Evolutionary conservation across 306 rosid species (phyloP).

Genomic region (Cucumis melo): DNA sequence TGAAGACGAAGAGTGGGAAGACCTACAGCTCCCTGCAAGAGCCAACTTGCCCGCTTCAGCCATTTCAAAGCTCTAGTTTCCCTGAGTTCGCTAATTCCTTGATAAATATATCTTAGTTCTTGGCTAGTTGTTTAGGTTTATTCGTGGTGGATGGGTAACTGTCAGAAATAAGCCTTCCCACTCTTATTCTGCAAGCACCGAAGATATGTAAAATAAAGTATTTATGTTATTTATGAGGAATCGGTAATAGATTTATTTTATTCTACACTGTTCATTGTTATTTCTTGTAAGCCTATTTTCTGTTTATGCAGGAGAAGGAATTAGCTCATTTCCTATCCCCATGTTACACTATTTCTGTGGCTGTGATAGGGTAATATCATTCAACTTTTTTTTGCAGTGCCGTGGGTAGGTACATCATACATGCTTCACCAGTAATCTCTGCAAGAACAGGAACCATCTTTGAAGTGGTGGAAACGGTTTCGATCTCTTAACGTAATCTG

Average conservation of each 20-base stretch:
- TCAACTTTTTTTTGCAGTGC: not conserved
- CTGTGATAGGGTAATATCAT: not conserved
- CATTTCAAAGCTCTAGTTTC: conserved; percentile 54
- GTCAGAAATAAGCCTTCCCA: not conserved
- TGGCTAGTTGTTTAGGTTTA: not conserved
- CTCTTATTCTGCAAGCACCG: not conserved
- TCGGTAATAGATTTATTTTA: too few species aligned
- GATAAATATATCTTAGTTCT: not conserved
- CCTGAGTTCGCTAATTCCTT: not conserved
- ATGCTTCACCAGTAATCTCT: conserved; percentile 9
- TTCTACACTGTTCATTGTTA: not conserved
- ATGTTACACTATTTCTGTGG: not conserved
- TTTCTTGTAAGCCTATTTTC: not conserved
- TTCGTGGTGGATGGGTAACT: not conserved
- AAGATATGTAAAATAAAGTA: not conserved
- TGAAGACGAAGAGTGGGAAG: conserved; percentile 61
- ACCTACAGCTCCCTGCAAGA: conserved; percentile 65
- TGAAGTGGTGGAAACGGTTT: conserved; percentile 14
- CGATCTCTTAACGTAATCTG: conserved; percentile 8
- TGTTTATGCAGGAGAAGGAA: not conserved
- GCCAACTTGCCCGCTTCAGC: conserved; percentile 49
- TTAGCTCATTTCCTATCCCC: not conserved
- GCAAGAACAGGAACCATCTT: conserved; percentile 13
- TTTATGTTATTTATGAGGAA: not conserved
- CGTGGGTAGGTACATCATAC: not conserved